A percentile compares a stretch with the other conserved stretches of the same genome.
These are phyloP conservation scores for Cercospora zeina DNA, from an alignment of 2,329 filamentous ascomycete genomes.

Conservation along the genomic window DNA sequence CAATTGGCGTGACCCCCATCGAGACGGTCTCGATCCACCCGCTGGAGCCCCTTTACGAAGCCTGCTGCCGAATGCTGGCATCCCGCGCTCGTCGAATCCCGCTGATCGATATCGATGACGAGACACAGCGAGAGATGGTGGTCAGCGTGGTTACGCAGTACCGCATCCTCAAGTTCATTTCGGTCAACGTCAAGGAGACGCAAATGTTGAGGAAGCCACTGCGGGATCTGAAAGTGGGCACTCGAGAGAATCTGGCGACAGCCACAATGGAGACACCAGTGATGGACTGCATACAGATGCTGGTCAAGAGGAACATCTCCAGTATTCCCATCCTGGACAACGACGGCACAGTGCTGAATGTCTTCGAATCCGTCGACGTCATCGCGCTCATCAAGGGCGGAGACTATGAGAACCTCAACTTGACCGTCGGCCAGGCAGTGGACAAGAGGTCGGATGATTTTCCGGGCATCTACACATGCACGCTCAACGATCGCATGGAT, in stretches of 20 bases:
- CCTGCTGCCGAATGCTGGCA: conserved; percentile 88
- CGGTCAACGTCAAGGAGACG: conserved; percentile 89
- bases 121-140: conserved; percentile 87
- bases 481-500: conserved; percentile 84
- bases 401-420: conserved; percentile 83
- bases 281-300: conserved; percentile 88
- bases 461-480: conserved; percentile 94
- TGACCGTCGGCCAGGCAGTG: conserved; percentile 84
- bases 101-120: conserved; percentile 88
- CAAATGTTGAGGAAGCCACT: conserved; percentile 85
- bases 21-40: conserved; percentile 97
- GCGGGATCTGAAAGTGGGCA: conserved; percentile 79
- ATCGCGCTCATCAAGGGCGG: conserved; percentile 94
- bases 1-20: conserved; percentile 84
- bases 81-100: conserved; percentile 92
- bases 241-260: conserved; percentile 77
- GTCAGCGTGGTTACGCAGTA: conserved; percentile 98
- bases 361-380: conserved; percentile 97
- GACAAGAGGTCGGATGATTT: conserved; percentile 87
- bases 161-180: conserved; percentile 96
- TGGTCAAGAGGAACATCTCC: conserved; percentile 91
- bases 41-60: conserved; percentile 86
- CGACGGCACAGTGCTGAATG: conserved; percentile 77
- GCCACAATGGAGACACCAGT: conserved; percentile 87
- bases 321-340: conserved; percentile 91